phyloP scores from a whole-genome alignment of 805 yeast genomes.

The Zygoascus flipseniorum region DNA sequence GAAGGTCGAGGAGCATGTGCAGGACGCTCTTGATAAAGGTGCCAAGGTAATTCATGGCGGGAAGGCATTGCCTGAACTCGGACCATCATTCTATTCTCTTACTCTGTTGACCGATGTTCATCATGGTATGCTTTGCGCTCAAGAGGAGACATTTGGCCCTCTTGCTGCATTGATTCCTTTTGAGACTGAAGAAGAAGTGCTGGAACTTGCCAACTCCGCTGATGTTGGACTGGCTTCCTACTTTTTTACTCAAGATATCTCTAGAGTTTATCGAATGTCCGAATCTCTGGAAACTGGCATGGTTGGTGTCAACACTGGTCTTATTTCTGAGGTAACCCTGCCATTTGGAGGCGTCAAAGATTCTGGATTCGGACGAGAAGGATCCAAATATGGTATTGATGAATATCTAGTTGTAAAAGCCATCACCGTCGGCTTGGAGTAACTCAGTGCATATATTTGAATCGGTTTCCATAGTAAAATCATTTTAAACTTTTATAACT shows the following conservation, averaged over 20 bases:
- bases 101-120: conserved; percentile 59
- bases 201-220: conserved; percentile 53
- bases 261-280: conserved; percentile 49
- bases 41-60: conserved; percentile 64
- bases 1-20: conserved; percentile 53
- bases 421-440: conserved; percentile 33
- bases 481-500: no score
- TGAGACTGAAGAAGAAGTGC: conserved; percentile 53
- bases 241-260: conserved; percentile 50
- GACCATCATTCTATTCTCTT: conserved; percentile 57
- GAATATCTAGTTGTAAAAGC: conserved; percentile 82
- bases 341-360: conserved; percentile 83
- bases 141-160: conserved; percentile 81
- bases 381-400: conserved; percentile 73
- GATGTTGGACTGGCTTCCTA: conserved; percentile 74
- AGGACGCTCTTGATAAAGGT: conserved; percentile 58
- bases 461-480: no score
- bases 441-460: neutral
- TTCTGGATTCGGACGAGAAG: conserved; percentile 89
- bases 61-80: conserved; percentile 41
- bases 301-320: conserved; percentile 75
- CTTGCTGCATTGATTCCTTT: conserved; percentile 64
- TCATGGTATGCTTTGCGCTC: conserved; percentile 44
- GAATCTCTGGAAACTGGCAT: conserved; percentile 67
- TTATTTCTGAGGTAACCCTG: conserved; percentile 44